Base-by-base conservation (phyloP, 176 grass and related monocot genomes). In the Echinochloa phyllopogon region DNA sequence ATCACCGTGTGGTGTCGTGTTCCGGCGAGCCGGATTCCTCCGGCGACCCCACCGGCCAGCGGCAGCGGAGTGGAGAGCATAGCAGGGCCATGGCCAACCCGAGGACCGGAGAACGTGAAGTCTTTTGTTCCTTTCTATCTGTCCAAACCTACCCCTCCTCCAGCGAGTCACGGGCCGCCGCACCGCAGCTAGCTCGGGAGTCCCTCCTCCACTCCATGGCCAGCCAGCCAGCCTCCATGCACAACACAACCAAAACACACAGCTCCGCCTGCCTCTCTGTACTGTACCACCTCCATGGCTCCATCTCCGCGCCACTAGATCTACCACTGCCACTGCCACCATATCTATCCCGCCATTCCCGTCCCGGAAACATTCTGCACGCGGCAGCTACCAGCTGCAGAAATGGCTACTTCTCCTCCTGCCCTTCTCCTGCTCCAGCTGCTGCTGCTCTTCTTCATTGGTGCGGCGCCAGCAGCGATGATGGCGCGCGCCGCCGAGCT, bases 81-180 rank as follows among this genome's bases (percentile, higher is more conserved):
- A 20, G 65, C 8, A 21, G 2, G 23, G 69, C 23, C 69, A 49
- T 52, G 71, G 73, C 81, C 71, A 42, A 72, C 39, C 25, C 68
- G 24, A 57, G 52, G 36, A 82, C 75, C 74, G 57, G 68, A 86
- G 86, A 93, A 93, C 91, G 94, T 96, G 94, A 96, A 11, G 43
- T 62, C 69, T 36, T 96, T 93, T 88, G 88, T 89, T 93, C 68
- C 83, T 89, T 93, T 86, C 86, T 58, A 6, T 85, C 44, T 83
- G 88, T 83, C 91, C 94, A 91, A 87, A 87, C 84, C 77, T 77
- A 73, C 45, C 73, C 81, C n/a, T n/a, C 69, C 36, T 33, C 10
- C 8, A 10, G 17, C 64, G 64, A 36, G 70, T 85, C 92, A 91
- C 80, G 79, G 88, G 84, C 72, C 12, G 21, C 45, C 17, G 6